These are phyloP conservation scores for Neurospora sp. DNA, from an alignment of 2,329 filamentous ascomycete genomes.

Conservation along the genomic window DNA sequence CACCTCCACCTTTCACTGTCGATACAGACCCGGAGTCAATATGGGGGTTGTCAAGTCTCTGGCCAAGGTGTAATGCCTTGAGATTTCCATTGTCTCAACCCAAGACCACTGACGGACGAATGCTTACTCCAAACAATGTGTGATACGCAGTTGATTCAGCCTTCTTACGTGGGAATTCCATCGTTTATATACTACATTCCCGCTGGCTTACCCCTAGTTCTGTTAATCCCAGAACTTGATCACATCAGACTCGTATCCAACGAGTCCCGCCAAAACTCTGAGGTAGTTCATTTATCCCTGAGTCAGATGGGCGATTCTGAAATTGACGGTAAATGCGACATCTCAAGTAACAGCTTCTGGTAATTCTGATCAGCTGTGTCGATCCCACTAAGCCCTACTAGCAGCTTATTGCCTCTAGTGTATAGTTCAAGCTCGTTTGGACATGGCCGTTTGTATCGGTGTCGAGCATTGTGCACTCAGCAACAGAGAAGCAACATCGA, in stretches of 20 bases:
- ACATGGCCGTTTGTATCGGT: not conserved
- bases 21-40: not conserved
- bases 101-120: not conserved
- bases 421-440: not conserved
- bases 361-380: not conserved
- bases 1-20: not conserved
- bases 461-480: not conserved
- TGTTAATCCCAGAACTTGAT: not conserved
- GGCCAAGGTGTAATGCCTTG: not conserved
- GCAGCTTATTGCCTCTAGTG: not conserved
- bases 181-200: not conserved
- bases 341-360: not conserved
- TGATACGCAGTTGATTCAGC: not conserved
- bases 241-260: not conserved
- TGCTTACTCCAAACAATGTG: not conserved
- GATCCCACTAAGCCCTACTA: not conserved
- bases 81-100: not conserved
- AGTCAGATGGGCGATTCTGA: not conserved
- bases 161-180: not conserved
- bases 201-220: not conserved
- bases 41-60: not conserved
- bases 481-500: not conserved
- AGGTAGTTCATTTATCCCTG: not conserved
- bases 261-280: not conserved
- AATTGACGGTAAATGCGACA: not conserved